Base-by-base conservation (phyloP, 1,284 basidiomycete genomes). In the Moniliella sp. region DNA sequence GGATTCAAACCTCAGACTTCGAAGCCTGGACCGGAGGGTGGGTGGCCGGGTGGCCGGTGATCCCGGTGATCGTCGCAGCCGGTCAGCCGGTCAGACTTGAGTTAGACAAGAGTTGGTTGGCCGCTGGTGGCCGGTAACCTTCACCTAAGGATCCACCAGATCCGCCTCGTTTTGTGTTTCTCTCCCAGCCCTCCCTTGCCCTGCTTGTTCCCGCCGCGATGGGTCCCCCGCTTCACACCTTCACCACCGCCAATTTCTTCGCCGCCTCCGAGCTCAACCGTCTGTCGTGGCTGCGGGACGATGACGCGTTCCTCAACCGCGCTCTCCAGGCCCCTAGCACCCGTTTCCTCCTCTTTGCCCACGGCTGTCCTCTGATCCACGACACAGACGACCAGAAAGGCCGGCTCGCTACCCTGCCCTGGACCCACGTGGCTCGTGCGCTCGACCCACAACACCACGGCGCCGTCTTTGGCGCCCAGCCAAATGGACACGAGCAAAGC, bases 11-110 rank as follows among this genome's bases (percentile, higher is more conserved):
- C n/a, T n/a, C n/a, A n/a, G n/a, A 97, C 55, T 94, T 88, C 56
- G 94, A 88, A 48, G 75, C 84, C 8, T 81, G 84, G 9, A 84
- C 80, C 13, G 82, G 86, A 7, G 84, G 80, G 62, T 94, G 91
- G 64, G 97, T 97, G 23, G 91, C 91, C 63, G 97, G 91, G 62
- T 91, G 97, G 62, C 97, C 91, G 61, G 97, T 99, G 49, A n/a
- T n/a, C n/a, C n/a, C n/a, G n/a, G n/a, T n/a, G n/a, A n/a, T n/a
- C n/a, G n/a, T n/a, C n/a, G n/a, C n/a, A n/a, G n/a, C n/a, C n/a
- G n/a, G n/a, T n/a, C n/a, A n/a, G n/a, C n/a, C n/a, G n/a, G n/a
- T n/a, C n/a, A n/a, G n/a, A n/a, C n/a, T n/a, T n/a, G n/a, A n/a
- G n/a, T n/a, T n/a, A n/a, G n/a, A n/a, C n/a, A n/a, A n/a, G n/a